These are phyloP conservation scores for Boletus insuetus DNA, from an alignment of 768 basidiomycete genomes.

Conservation along the genomic window DNA sequence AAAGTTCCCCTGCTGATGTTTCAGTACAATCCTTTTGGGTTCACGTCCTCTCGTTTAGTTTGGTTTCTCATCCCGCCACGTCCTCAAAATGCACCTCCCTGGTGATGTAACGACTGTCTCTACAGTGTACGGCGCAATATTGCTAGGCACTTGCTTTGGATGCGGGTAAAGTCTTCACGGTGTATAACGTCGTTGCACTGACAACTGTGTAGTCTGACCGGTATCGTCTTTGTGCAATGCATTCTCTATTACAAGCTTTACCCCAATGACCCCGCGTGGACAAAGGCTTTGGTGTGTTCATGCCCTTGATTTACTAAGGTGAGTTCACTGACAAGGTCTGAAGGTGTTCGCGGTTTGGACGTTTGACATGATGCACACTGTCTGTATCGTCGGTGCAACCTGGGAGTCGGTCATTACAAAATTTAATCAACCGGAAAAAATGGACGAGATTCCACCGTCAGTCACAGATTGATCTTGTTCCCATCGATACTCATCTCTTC, in stretches of 20 bases:
- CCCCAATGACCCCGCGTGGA: constrained; percentile 23
- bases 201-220: constrained; percentile 22
- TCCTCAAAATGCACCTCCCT: constrained; percentile 14
- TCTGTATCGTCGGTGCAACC: constrained; percentile 21
- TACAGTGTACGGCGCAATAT: constrained; percentile 28
- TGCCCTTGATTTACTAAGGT: background rate
- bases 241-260: constrained; percentile 31
- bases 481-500: background rate
- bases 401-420: constrained; percentile 30
- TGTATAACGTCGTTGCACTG: background rate
- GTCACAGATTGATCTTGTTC: background rate
- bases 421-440: constrained; percentile 21
- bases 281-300: constrained; percentile 24
- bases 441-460: constrained; percentile 32
- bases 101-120: constrained; percentile 30
- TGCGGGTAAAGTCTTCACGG: constrained; percentile 18
- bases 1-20: background rate
- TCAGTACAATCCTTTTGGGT: too few relatives aligned
- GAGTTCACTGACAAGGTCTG: background rate
- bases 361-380: constrained; percentile 30
- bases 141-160: constrained; percentile 30
- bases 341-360: constrained; percentile 31
- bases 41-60: constrained; percentile 24
- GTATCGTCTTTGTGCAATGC: constrained; percentile 30
- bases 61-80: background rate